Percentiles rank a stretch among this genome's conserved stretches.
Conservation (phyloP, 2,329 filamentous ascomycete genomes). For the Aspergillus spinulosporus region DNA sequence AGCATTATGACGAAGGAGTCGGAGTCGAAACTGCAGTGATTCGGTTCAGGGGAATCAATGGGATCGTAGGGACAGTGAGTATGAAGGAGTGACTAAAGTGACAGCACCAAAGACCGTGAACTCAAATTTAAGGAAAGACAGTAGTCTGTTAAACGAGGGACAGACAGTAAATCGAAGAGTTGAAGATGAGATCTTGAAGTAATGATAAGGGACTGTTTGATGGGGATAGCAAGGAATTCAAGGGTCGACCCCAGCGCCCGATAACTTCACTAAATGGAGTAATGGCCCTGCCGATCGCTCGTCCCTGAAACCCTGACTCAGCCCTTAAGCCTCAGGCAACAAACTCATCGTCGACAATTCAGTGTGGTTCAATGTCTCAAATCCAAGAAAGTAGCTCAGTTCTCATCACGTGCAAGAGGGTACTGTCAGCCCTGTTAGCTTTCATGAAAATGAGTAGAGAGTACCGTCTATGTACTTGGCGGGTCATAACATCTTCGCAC, state of each 20-base stretch:
- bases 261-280: neutral
- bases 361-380: neutral
- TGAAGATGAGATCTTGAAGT: constrained; percentile 11
- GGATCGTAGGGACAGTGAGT: neutral
- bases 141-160: constrained; percentile 22
- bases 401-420: neutral
- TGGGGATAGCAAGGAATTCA: constrained; percentile 19
- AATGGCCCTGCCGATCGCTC: neutral
- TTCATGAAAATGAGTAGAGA: too few relatives aligned
- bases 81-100: constrained; percentile 19
- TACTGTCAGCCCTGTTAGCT: too few relatives aligned
- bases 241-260: constrained; percentile 3
- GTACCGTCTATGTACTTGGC: too few relatives aligned
- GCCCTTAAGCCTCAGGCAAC: neutral
- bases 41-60: constrained; percentile 17
- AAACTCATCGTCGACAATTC: neutral
- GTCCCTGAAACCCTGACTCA: neutral
- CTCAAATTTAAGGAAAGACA: constrained; percentile 13
- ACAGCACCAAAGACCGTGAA: constrained; percentile 9
- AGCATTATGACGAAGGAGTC: constrained; percentile 41
- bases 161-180: constrained; percentile 19
- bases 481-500: too few relatives aligned
- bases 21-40: neutral
- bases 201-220: neutral
- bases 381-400: neutral